These are phyloP conservation scores for Silene uniflora DNA, from an alignment of 148 eudicot species.

Conservation along the genomic window DNA sequence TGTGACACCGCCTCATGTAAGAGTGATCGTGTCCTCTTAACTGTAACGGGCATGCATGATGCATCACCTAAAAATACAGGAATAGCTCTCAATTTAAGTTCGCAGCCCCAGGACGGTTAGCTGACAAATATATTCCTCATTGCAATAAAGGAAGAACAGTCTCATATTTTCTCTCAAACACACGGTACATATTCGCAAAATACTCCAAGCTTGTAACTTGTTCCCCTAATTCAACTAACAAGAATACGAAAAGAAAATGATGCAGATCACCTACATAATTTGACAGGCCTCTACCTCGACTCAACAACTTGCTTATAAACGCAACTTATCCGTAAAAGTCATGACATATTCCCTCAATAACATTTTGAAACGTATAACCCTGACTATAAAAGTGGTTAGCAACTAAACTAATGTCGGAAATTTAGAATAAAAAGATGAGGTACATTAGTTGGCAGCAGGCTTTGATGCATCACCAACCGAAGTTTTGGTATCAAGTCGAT, in stretches of 20 bases:
- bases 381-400: conserved; percentile 9
- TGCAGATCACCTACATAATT: neutral
- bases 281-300: neutral
- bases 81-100: neutral
- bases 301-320: neutral
- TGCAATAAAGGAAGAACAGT: neutral
- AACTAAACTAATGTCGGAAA: conserved; percentile 18
- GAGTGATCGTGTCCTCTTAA: neutral
- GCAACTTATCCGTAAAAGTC: neutral
- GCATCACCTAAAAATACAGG: neutral
- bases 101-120: no score
- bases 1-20: neutral
- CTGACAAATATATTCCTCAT: neutral
- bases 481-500: conserved; percentile 33
- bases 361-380: no score
- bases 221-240: neutral
- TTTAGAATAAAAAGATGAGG: conserved; percentile 9
- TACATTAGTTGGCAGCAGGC: conserved; percentile 40
- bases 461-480: conserved; percentile 23
- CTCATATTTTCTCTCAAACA: neutral
- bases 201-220: no score
- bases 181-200: neutral
- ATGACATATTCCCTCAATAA: conserved; percentile 17
- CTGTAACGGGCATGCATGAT: neutral
- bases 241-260: neutral